A percentile compares a stretch with the other conserved stretches of the same genome.
Evolutionary conservation across 495 filamentous ascomycete genomes (phyloP).

Genomic region (Annulohypoxylon bovei): DNA sequence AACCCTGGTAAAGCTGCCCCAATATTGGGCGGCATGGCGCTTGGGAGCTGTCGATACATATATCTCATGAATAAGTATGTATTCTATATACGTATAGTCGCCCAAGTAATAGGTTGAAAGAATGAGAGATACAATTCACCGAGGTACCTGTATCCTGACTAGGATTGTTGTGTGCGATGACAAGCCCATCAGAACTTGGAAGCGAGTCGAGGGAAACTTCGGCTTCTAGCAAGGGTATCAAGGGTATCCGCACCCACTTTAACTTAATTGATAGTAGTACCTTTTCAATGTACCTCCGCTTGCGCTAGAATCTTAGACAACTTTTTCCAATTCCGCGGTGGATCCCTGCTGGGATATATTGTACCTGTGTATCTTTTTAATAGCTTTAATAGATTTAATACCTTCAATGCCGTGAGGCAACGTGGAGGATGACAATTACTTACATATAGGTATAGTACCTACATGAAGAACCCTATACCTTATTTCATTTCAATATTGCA

Average conservation of each 20-base stretch:
- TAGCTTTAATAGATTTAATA: not conserved
- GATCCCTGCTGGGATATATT: constrained; percentile 12
- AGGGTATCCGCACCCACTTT: constrained; percentile 29
- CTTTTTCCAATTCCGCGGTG: constrained; percentile 33
- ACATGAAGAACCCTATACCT: not conserved
- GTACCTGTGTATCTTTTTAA: constrained; percentile 3
- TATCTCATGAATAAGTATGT: not conserved
- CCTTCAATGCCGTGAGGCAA: constrained; percentile 11
- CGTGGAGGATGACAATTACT: constrained; percentile 8
- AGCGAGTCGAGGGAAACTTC: constrained; percentile 38
- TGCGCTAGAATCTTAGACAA: constrained; percentile 34
- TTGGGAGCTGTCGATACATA: constrained; percentile 28
- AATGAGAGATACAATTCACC: constrained; percentile 10
- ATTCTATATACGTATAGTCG: not conserved
- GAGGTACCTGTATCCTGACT: constrained; percentile 17
- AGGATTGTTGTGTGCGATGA: constrained; percentile 29
- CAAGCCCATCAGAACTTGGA: constrained; percentile 30
- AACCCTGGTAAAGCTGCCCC: constrained; percentile 44
- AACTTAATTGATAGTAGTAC: not conserved
- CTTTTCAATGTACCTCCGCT: constrained; percentile 2
- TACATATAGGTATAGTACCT: constrained; percentile 7
- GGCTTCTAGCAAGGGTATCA: constrained; percentile 37
- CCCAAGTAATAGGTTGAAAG: not conserved
- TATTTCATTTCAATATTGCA: not conserved
- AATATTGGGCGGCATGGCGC: constrained; percentile 50